These are phyloP conservation scores for Trichoderma sp. DNA, from an alignment of 2,329 filamentous ascomycete genomes.

Conservation along the genomic window DNA sequence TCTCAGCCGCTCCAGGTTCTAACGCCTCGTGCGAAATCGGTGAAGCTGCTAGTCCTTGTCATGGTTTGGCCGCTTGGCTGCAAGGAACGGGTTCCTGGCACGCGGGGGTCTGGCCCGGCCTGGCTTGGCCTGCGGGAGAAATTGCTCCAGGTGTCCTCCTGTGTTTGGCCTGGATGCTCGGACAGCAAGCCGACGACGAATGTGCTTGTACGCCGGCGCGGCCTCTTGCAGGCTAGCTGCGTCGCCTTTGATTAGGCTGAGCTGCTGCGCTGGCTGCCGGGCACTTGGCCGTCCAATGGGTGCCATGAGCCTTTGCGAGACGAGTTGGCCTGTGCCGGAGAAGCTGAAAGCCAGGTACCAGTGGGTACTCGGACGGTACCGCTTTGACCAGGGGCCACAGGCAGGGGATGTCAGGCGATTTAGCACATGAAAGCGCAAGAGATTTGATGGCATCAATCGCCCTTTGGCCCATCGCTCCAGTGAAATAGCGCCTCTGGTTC, in stretches of 20 bases:
- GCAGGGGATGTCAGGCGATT: not conserved
- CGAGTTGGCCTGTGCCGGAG: not conserved
- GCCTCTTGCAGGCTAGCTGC: conserved; percentile 12
- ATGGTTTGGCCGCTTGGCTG: not conserved
- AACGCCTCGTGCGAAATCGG: conserved; percentile 18
- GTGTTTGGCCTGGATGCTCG: not conserved
- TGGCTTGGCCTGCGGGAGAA: not conserved
- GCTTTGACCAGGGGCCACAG: not conserved
- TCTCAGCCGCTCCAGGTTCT: conserved; percentile 27
- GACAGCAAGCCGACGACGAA: not conserved
- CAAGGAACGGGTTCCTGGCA: conserved; percentile 9
- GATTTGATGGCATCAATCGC: not conserved
- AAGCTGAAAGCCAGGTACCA: conserved; percentile 7
- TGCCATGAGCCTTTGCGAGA: not conserved
- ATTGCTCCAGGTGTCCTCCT: not conserved
- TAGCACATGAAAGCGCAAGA: not conserved
- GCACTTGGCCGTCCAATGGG: conserved; percentile 14
- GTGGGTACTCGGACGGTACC: not conserved
- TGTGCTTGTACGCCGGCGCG: not conserved
- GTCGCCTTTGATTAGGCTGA: not conserved
- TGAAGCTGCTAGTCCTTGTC: not conserved
- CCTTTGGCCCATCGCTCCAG: not conserved
- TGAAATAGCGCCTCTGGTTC: not conserved
- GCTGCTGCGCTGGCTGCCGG: conserved; percentile 9
- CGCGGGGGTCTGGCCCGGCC: not conserved